A percentile compares a stretch with the other conserved stretches of the same genome.
Conservation (phyloP, 805 yeast species). For the Torulaspora maleeae region DNA sequence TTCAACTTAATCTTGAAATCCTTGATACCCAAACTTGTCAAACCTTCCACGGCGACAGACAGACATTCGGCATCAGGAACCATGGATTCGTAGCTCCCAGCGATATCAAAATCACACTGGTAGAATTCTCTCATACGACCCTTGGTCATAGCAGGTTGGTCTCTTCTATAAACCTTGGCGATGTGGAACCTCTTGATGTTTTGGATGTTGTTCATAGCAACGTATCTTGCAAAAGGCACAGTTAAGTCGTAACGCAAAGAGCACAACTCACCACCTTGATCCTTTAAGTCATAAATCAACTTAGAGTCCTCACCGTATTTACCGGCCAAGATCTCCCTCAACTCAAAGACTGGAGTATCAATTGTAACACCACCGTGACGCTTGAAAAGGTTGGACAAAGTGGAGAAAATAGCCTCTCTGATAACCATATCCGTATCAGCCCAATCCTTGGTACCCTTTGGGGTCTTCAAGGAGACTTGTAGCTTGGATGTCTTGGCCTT, state of each 20-base stretch:
- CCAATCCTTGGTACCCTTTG: slow-evolving; percentile 98
- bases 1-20: slow-evolving; percentile 91
- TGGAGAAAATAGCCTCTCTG: slow-evolving; percentile 77
- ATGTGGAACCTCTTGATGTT: slow-evolving; percentile 91
- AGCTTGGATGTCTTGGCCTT: slow-evolving; percentile 43
- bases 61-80: slow-evolving; percentile 93
- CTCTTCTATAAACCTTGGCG: slow-evolving; percentile 98
- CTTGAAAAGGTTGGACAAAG: slow-evolving; percentile 71
- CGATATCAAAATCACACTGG: slow-evolving; percentile 97
- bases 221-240: slow-evolving; percentile 96
- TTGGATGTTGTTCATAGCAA: slow-evolving; percentile 90
- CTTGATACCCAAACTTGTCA: slow-evolving; percentile 72
- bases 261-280: slow-evolving; percentile 97
- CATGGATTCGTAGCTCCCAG: slow-evolving; percentile 90
- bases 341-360: slow-evolving; percentile 97
- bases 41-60: slow-evolving; percentile 77
- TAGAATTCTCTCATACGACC: slow-evolving; percentile 99
- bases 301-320: slow-evolving; percentile 99
- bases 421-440: slow-evolving; percentile 96
- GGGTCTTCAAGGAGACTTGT: slow-evolving; percentile 81
- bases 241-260: slow-evolving; percentile 95
- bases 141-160: slow-evolving; percentile 99
- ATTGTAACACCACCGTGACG: slow-evolving; percentile 98
- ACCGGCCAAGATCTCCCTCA: slow-evolving; percentile 91
- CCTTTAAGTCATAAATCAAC: slow-evolving; percentile 90